phyloP scores from a whole-genome alignment of 192 early-diverging fungal genomes.

The Coemansia asiatica region DNA sequence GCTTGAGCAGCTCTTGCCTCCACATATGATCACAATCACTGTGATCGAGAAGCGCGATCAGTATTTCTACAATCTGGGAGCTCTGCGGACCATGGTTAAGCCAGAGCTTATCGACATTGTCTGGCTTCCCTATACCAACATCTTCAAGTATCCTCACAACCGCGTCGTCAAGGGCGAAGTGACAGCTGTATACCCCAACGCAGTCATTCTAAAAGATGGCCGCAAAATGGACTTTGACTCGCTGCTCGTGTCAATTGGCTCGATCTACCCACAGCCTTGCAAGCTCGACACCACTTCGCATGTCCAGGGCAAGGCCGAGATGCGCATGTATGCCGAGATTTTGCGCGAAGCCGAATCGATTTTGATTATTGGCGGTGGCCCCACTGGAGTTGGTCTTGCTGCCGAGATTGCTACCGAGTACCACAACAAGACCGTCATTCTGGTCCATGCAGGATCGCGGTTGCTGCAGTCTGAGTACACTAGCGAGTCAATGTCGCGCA shows the following conservation, averaged over 20 bases:
- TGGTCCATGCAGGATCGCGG: conserved; percentile 40
- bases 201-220: conserved; percentile 50
- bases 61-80: conserved; percentile 55
- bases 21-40: conserved; percentile 46
- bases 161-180: conserved; percentile 52
- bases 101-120: conserved; percentile 46
- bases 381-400: conserved; percentile 76
- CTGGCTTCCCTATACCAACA: conserved; percentile 53
- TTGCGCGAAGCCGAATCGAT: conserved; percentile 61
- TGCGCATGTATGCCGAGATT: conserved; percentile 42
- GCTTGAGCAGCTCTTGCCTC: conserved; percentile 36
- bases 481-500: conserved; percentile 55
- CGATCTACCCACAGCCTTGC: conserved; percentile 52
- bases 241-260: conserved; percentile 52
- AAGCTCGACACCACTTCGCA: conserved; percentile 44
- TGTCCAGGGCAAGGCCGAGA: conserved; percentile 44
- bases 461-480: conserved; percentile 44
- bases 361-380: conserved; percentile 73
- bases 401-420: conserved; percentile 62
- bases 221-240: conserved; percentile 52
- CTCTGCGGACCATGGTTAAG: conserved; percentile 49
- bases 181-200: conserved; percentile 43
- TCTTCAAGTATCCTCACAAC: conserved; percentile 48
- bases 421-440: conserved; percentile 34
- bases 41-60: conserved; percentile 55